A percentile compares a stretch with the other conserved stretches of the same genome.
Conservation (phyloP, 2,329 filamentous ascomycete genomes). For the Aspergillus glaucus region DNA sequence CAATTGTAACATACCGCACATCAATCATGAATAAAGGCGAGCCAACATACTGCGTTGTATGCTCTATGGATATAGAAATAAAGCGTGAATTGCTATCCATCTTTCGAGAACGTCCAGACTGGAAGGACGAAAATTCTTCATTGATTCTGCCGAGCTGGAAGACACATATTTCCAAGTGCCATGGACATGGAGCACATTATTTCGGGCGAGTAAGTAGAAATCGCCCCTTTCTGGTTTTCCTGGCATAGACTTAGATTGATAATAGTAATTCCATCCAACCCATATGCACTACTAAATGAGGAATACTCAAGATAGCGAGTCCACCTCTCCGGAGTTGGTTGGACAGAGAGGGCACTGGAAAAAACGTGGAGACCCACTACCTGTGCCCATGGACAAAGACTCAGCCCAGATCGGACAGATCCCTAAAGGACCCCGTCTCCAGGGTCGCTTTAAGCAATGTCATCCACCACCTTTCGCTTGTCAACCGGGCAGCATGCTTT, state of each 20-base stretch:
- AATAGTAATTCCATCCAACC: not conserved
- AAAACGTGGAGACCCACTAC: not conserved
- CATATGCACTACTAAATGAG: not conserved
- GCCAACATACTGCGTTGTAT: not conserved
- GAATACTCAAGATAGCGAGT: not conserved
- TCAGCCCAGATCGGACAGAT: not conserved
- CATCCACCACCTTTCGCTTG: not conserved
- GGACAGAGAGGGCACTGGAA: not conserved
- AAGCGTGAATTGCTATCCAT: not conserved
- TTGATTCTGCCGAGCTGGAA: not conserved
- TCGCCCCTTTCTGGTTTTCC: not conserved
- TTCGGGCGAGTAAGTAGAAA: not conserved
- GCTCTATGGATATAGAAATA: not conserved
- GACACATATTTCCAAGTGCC: not conserved
- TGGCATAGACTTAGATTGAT: not conserved
- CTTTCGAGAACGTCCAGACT: not conserved
- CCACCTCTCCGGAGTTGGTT: not conserved
- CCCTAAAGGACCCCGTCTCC: too few species aligned
- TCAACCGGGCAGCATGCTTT: not conserved
- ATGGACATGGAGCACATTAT: not conserved
- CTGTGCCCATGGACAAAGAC: not conserved
- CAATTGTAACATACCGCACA: too few species aligned
- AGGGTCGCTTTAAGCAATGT: too few species aligned
- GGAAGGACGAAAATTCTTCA: not conserved
- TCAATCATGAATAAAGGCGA: not conserved